A percentile compares a stretch with the other conserved stretches of the same genome.
Conservation (phyloP, 2,329 filamentous ascomycete genomes). For the Chrysosporium queenslandicum region DNA sequence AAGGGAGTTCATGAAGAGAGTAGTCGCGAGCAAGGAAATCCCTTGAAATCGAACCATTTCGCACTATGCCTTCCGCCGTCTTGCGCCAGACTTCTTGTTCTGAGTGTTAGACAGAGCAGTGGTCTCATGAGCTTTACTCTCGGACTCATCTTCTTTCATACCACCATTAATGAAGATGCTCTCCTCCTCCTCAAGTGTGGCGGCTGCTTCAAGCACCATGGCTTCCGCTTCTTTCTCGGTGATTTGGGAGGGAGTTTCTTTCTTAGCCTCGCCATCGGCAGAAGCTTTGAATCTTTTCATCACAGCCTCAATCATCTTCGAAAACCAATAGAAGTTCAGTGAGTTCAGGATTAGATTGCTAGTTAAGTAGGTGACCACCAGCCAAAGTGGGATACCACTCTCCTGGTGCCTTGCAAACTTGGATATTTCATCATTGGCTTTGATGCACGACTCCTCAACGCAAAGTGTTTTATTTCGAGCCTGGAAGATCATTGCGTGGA, state of each 20-base stretch:
- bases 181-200: constrained; percentile 17
- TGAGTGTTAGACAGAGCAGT: background rate
- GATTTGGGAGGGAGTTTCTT: constrained; percentile 19
- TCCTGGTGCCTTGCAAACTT: constrained; percentile 36
- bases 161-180: constrained; percentile 17
- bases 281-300: constrained; percentile 48
- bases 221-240: constrained; percentile 26
- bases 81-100: constrained; percentile 5
- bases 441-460: constrained; percentile 31
- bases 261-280: constrained; percentile 19
- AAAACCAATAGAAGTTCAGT: constrained; percentile 57
- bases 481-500: constrained; percentile 30
- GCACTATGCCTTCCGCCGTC: constrained; percentile 13
- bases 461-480: constrained; percentile 29
- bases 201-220: constrained; percentile 27
- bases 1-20: too few relatives aligned
- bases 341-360: constrained; percentile 52
- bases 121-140: background rate
- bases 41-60: background rate
- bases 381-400: constrained; percentile 46
- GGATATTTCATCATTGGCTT: constrained; percentile 40
- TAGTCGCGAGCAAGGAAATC: background rate
- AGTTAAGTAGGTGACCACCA: constrained; percentile 48
- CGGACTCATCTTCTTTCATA: constrained; percentile 3
- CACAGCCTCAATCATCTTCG: constrained; percentile 57